These are phyloP conservation scores for Fusarium concolor DNA, from an alignment of 2,329 filamentous ascomycete species.

Conservation along the genomic window DNA sequence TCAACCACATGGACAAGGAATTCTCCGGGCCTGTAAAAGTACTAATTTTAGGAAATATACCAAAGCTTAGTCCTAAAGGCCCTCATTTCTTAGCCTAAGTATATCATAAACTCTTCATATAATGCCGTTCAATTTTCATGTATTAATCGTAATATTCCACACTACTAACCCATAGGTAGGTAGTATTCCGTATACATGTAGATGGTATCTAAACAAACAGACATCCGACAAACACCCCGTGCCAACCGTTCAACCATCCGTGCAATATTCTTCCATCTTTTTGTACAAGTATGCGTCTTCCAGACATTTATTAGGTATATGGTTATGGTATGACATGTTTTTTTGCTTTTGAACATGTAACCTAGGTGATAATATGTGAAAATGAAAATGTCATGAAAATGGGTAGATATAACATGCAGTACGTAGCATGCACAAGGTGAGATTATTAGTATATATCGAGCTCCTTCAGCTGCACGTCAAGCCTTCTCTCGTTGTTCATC, in stretches of 20 bases:
- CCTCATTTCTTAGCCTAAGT: no score
- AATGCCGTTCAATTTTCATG: not conserved
- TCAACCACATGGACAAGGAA: no score
- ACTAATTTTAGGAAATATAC: no score
- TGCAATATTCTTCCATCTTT: slow-evolving; percentile 18
- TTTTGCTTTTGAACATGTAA: not conserved
- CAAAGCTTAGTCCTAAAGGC: no score
- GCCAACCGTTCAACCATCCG: slow-evolving; percentile 18
- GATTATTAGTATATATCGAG: slow-evolving; percentile 51
- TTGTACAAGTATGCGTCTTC: slow-evolving; percentile 25
- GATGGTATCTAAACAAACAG: slow-evolving; percentile 44
- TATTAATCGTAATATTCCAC: slow-evolving; percentile 33
- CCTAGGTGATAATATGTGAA: slow-evolving; percentile 5
- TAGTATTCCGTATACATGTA: slow-evolving; percentile 31
- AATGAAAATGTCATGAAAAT: slow-evolving; percentile 8
- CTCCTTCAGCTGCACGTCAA: slow-evolving; percentile 48
- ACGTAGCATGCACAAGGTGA: not conserved
- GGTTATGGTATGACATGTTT: slow-evolving; percentile 4
- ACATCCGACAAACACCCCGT: slow-evolving; percentile 35
- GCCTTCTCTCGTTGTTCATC: slow-evolving; percentile 43
- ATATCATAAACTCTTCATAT: no score
- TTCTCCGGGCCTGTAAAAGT: no score
- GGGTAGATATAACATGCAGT: not conserved
- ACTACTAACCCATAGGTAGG: not conserved
- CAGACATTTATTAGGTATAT: slow-evolving; percentile 38